Conservation (phyloP, 192 early-diverging fungal species). For the Jimgerdemannia lactiflua region DNA sequence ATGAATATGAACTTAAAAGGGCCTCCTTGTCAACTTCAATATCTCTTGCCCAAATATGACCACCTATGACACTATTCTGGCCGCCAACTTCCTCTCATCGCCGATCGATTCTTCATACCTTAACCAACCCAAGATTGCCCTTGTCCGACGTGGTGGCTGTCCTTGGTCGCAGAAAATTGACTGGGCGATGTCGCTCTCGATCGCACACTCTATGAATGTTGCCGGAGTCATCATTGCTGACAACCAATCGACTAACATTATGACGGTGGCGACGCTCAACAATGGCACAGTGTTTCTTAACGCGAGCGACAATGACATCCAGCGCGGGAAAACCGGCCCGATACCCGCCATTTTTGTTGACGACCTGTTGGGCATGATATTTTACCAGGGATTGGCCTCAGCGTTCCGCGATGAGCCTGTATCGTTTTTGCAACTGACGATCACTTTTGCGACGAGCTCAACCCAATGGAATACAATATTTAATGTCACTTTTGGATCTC, state of each 20-base stretch:
- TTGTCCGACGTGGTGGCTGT: conserved; percentile 19
- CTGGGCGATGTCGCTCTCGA: neutral
- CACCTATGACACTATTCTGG: neutral
- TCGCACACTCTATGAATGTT: neutral
- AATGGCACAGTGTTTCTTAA: neutral
- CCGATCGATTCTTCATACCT: neutral
- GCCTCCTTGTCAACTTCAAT: neutral
- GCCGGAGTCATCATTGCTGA: neutral
- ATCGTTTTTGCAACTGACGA: neutral
- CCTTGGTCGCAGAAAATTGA: conserved; percentile 20
- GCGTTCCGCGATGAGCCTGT: neutral
- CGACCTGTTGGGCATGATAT: neutral
- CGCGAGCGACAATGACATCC: neutral
- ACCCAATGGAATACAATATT: neutral
- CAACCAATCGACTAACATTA: neutral
- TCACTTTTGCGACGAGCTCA: neutral
- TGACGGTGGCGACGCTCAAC: neutral
- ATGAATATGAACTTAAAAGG: neutral
- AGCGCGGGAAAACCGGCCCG: neutral
- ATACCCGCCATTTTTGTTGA: neutral
- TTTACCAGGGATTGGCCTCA: neutral
- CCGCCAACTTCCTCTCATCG: neutral
- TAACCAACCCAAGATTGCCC: conserved; percentile 12
- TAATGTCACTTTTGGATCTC: neutral
- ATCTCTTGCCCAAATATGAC: neutral